phyloP scores from a whole-genome alignment of 2,329 filamentous ascomycete genomes.

The Orbilia quercus region DNA sequence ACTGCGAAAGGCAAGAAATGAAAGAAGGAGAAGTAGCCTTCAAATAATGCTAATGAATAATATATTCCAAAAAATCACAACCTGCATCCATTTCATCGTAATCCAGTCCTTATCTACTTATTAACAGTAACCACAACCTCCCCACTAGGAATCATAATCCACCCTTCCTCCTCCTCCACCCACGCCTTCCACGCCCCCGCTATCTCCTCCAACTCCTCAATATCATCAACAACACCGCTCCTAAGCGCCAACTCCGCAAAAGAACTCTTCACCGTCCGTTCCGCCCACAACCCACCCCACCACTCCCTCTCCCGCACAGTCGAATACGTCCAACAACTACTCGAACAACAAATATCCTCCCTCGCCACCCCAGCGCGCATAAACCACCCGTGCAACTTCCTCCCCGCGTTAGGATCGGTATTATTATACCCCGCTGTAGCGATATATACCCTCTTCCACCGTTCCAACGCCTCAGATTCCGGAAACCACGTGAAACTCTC shows the following conservation, averaged over 20 bases:
- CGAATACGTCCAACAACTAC: constrained; percentile 42
- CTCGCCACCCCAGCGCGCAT: constrained; percentile 26
- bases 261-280: constrained; percentile 35
- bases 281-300: constrained; percentile 46
- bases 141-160: constrained; percentile 40
- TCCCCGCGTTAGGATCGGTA: constrained; percentile 22
- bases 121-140: constrained; percentile 40
- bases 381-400: constrained; percentile 40
- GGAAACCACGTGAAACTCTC: constrained; percentile 27
- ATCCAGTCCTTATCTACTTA: constrained; percentile 11
- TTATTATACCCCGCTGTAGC: constrained; percentile 13
- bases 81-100: not conserved
- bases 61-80: constrained; percentile 17
- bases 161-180: constrained; percentile 31
- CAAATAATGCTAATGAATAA: constrained; percentile 52
- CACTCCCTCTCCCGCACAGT: constrained; percentile 20
- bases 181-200: constrained; percentile 26
- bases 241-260: constrained; percentile 27
- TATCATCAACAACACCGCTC: not conserved
- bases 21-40: no score
- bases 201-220: constrained; percentile 26
- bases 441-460: constrained; percentile 17
- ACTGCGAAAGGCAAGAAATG: constrained; percentile 8
- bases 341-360: constrained; percentile 15
- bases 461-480: not conserved